Evolutionary conservation across 2,329 filamentous ascomycete genomes (phyloP), one percentile per base, ranked within the genome.

Genomic region (Apiospora saccharicola): DNA sequence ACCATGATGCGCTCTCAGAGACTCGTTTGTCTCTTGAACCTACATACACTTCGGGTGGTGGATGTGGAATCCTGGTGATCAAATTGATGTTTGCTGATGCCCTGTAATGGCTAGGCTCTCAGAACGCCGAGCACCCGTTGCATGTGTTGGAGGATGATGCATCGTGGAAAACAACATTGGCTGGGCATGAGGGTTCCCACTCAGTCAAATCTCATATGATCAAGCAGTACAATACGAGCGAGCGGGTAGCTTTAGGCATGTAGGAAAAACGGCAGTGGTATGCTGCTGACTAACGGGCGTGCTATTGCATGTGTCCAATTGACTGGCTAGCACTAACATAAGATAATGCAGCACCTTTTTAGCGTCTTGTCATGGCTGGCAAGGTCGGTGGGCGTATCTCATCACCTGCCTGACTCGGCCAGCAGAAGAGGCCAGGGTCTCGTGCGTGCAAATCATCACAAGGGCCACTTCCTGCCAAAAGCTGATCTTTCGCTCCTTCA

Each of bases 331-430:
- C 26, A 61, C 30, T 37, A 16, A 30, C 22, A 53, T 24, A 61
- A 34, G 19, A 41, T 37, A 34, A 37, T 41, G 57, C 57, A 41
- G 57, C 57, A 64, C 34, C 30, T 64, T 64, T 64, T 64, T 64
- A 64, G 57, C 57, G 57, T 64, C 57, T 41, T 41, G 57, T 64
- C 57, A 41, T 64, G 30, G 57, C 57, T 43, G 44, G 44, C 44
- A 49, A 26, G 10, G 26, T 49, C 34, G 22, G 37, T 49, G 26
- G 57, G 22, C 57, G 34, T 64, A 64, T 64, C 34, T 64, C 57
- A 64, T 70, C 68, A 70, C 68, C 68, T 70, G 68, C 68, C 68
- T 70, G 68, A 70, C 68, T 70, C 68, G 68, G 47, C 68, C n/a
- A 26, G 68, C 22, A 43, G 37, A 26, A 19, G 46, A n/a, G 30